These are phyloP conservation scores for Citrus inodora DNA, from an alignment of 345 rosid genomes.

Conservation along the genomic window DNA sequence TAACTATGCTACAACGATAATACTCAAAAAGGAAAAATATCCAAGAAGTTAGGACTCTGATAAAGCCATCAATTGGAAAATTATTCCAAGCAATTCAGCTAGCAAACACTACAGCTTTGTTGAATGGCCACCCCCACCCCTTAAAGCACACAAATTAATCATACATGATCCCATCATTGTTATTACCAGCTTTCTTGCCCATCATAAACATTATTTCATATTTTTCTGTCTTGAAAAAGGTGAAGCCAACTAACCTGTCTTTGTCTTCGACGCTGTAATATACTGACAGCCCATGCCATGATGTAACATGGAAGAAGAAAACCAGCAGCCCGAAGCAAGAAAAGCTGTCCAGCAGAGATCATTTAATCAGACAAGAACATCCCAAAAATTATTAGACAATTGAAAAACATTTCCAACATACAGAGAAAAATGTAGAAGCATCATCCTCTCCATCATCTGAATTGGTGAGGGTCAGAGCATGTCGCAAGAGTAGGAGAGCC, in stretches of 20 bases:
- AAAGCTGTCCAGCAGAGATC: slow-evolving; percentile 51
- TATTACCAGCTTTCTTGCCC: background rate
- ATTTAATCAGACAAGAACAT: slow-evolving; percentile 6
- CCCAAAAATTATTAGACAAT: background rate
- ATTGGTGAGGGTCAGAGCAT: slow-evolving; percentile 72
- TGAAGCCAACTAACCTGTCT: slow-evolving; percentile 58
- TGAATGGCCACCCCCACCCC: background rate
- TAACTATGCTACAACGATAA: background rate
- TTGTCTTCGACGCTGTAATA: slow-evolving; percentile 89
- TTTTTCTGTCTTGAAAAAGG: background rate
- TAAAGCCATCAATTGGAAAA: background rate
- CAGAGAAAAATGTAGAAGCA: slow-evolving; percentile 84
- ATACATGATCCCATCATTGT: background rate
- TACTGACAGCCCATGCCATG: slow-evolving; percentile 98
- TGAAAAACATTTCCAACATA: slow-evolving; percentile 28
- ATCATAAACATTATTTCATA: background rate
- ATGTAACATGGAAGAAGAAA: slow-evolving; percentile 97
- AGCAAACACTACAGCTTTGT: background rate
- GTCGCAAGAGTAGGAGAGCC: slow-evolving; percentile 92
- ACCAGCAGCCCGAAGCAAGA: slow-evolving; percentile 88
- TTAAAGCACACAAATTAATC: background rate
- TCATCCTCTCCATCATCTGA: slow-evolving; percentile 77
- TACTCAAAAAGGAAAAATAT: background rate
- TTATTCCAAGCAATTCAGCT: background rate
- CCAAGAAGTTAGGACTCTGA: background rate